Evolutionary conservation across 352 stramenopile genomes (phyloP), one percentile per base, ranked within the genome.

Genomic region (Elongisporangium senticosum): DNA sequence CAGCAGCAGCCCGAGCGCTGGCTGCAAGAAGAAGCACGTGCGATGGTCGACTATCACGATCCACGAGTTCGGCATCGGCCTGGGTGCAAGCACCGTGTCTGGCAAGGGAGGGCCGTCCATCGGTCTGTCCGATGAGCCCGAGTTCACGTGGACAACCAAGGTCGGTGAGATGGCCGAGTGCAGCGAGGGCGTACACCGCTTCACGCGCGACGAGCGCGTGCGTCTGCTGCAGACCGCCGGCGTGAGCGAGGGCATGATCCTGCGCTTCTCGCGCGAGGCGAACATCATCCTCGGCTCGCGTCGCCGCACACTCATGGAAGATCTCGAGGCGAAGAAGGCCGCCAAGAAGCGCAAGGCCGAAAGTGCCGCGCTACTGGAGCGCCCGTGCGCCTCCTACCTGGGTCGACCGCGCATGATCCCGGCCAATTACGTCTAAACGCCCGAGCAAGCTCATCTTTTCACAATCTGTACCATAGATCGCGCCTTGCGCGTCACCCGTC

Each of bases 251-350:
- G 77, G 73, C 28, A 87, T 87, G 67, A 87, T 87, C 66, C 63
- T 83, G 59, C 77, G 77, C 19, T 85, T 82, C 70, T 81, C 77
- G 24, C 65, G 77, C 5, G 74, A 87, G 63, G 71, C 77, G 0
- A 85, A 81, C 63, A 87, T 87, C 63, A 87, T 85, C 54, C 75
- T 85, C 47, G 64, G 66, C 58, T 87, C 77, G 17, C 73, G 77
- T 5, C 62, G 75, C 51, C 71, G 72, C 47, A 80, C 77, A 13
- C 68, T 82, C 23, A 58, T 72, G 21, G 77, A 85, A 52, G 62
- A 76, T 50, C 39, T 70, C 11, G 71, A 69, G n/a, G 61, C 66
- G 55, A 56, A 74, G 28, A 71, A 68, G 60, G 53, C 70, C 37
- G 70, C 62, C 55, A 79, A 71, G 66, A 77, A 79, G 59, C 62